Evolutionary conservation across 2,329 filamentous ascomycete genomes (phyloP), one percentile per base, ranked within the genome.

Genomic region (Colletotrichum zoysiae): DNA sequence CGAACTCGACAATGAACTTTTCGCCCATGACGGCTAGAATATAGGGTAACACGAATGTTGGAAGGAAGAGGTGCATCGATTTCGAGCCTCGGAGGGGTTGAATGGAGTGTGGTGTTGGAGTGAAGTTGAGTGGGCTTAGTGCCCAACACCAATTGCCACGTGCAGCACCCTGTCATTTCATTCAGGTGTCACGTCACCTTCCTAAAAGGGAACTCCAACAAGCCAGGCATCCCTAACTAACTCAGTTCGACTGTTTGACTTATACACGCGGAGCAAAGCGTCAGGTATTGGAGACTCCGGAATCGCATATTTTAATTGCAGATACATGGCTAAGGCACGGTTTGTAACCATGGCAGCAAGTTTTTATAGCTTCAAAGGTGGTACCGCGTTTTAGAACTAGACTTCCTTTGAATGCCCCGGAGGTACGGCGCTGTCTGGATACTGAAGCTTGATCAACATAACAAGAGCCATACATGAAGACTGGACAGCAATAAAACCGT

Each of bases 1-100:
- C 66, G n/a, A 70, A 72, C 55, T 72, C 70, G 30, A 72, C 60
- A 5, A 72, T 72, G 66, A 72, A 72, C 40, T 72, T 72, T 33
- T 65, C 70, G 16, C 70, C 70, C 70, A 72, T 72, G 33, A 40
- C 26, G 55, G 23, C 33, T n/a, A 44, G 11, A 1, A 50, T 20
- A 20, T 14, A 38, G 9, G 5, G 4, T 5, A 44, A 2, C 6
- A 48, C 1, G 14, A 53, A 8, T 5, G 1, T 14, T 16, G 59
- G 11, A 23, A 38, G 4, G 3, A 3, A 16, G 1, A n/a, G 5
- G 0, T 38, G 70, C 60, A 69, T 65, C 30, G 23, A 7, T 35
- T 14, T 40, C n/a, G 46, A 26, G 46, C 50, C 16, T 16, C 9
- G 30, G 14, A 9, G 4, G 30, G 9, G 18, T 30, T 64, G 30